A percentile compares a stretch with the other conserved stretches of the same genome.
Conservation (phyloP, 306 rosid genomes). For the Quercus ilex region DNA sequence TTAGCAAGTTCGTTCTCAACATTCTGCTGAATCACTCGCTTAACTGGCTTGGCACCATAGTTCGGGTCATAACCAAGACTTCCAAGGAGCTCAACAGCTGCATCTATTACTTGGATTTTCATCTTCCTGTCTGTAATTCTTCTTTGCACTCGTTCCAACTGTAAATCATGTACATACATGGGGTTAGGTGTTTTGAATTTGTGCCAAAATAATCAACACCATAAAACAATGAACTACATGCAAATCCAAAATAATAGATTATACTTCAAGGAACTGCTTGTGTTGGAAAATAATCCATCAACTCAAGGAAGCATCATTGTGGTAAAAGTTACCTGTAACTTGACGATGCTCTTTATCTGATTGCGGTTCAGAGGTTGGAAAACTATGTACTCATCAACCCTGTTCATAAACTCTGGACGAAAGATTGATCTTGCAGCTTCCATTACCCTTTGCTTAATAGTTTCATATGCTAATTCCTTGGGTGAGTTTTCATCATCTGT, state of each 20-base stretch:
- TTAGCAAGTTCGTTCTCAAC: conserved; percentile 93
- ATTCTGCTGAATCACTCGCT: conserved; percentile 90
- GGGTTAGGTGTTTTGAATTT: neutral
- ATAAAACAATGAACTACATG: neutral
- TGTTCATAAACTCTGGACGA: conserved; percentile 95
- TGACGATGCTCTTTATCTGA: conserved; percentile 76
- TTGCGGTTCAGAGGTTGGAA: conserved; percentile 91
- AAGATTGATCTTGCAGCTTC: conserved; percentile 94
- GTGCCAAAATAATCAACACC: neutral
- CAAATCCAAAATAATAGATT: neutral
- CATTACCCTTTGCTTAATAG: conserved; percentile 81
- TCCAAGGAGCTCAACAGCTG: conserved; percentile 83
- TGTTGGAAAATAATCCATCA: neutral
- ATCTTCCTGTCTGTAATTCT: conserved; percentile 88
- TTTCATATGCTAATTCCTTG: conserved; percentile 65
- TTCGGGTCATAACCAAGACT: conserved; percentile 90
- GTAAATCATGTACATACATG: neutral
- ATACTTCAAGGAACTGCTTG: neutral
- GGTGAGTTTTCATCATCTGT: conserved; percentile 56
- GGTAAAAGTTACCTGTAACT: conserved; percentile 64
- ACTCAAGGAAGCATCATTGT: neutral
- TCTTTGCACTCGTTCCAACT: conserved; percentile 90
- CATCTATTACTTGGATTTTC: conserved; percentile 66
- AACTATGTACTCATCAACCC: conserved; percentile 93
- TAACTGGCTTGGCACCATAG: conserved; percentile 96